Evolutionary conservation across 345 rosid species (phyloP), one percentile per base, ranked within the genome.

Genomic region (Populus tremula): DNA sequence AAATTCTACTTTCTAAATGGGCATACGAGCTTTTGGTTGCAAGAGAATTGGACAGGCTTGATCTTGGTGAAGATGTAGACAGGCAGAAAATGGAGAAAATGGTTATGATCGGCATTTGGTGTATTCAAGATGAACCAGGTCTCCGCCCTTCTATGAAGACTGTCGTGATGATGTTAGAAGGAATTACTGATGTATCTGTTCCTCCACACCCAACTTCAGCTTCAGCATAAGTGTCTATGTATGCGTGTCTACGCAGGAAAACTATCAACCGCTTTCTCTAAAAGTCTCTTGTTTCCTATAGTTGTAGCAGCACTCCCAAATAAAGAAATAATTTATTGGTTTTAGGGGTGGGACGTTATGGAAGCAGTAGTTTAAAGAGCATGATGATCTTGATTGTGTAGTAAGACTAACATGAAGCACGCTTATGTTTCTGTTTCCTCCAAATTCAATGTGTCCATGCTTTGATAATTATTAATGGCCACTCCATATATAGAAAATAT

Each of bases 131-230:
- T 45, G 82, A 84, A 31, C 77, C 80, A 5, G 65, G 39, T 64
- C 64, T 73, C 36, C 81, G 84, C 5, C 81, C 84, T 45, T 72
- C 80, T 0, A 79, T 82, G 71, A 76, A 79, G 67, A 64, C 4
- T 13, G 80, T 79, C 21, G 66, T 76, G 17, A 12, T 76, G 76
- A 82, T 79, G 82, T 43, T 82, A 18, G 82, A 79, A 79, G 78
- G 80, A 4, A 73, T 68, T 6, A 63, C 31, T 43, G 79, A 80
- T 29, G 25, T 77, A 10, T 47, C 81, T 17, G 8, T 63, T 17
- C 84, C 18, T 27, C 78, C 84, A 27, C 43, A 7, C 29, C 76
- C 79, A 33, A 43, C 50, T 36, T 18, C 76, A 33, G 8, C 49
- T 29, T 36, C 76, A 8, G 43, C 43, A 1, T 67, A 38, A 67